Percentiles rank a stretch among this genome's conserved stretches.
These are phyloP conservation scores for Carpinus viminea DNA, from an alignment of 306 rosid species.

Conservation along the genomic window DNA sequence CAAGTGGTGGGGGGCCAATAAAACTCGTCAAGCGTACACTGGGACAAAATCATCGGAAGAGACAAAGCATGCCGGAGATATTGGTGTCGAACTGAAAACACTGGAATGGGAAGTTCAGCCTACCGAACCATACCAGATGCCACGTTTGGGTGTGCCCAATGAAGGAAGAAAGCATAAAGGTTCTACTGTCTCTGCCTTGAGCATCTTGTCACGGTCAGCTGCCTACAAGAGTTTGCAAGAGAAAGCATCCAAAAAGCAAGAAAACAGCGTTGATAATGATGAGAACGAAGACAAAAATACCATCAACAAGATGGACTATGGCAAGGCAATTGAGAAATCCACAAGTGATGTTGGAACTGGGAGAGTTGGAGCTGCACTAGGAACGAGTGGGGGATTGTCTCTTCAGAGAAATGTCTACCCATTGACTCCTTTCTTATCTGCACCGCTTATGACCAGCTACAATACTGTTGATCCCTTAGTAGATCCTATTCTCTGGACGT, in stretches of 20 bases:
- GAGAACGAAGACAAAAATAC: constrained; percentile 83
- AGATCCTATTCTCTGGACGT: constrained; percentile 88
- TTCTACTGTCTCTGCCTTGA: constrained; percentile 75
- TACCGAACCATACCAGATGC: constrained; percentile 94
- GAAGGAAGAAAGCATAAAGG: constrained; percentile 54
- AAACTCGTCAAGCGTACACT: constrained; percentile 59
- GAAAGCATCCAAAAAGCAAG: constrained; percentile 71
- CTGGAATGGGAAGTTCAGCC: constrained; percentile 68
- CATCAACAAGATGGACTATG: constrained; percentile 71
- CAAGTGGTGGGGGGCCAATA: constrained; percentile 94
- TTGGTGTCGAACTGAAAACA: constrained; percentile 69
- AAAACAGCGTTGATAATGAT: constrained; percentile 58
- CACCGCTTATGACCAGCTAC: constrained; percentile 82
- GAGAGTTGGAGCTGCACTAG: constrained; percentile 57
- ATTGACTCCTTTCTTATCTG: constrained; percentile 71
- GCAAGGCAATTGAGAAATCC: constrained; percentile 77
- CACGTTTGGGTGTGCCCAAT: constrained; percentile 59
- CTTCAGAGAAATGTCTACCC: constrained; percentile 85
- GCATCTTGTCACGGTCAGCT: constrained; percentile 81
- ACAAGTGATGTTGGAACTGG: constrained; percentile 52
- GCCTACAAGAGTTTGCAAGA: constrained; percentile 91
- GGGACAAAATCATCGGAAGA: constrained; percentile 71
- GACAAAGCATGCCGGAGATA: constrained; percentile 65
- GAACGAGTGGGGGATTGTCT: constrained; percentile 70
- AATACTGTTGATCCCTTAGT: constrained; percentile 71